Base-by-base conservation (phyloP, 306 rosid species). In the Bauhinia variegata region DNA sequence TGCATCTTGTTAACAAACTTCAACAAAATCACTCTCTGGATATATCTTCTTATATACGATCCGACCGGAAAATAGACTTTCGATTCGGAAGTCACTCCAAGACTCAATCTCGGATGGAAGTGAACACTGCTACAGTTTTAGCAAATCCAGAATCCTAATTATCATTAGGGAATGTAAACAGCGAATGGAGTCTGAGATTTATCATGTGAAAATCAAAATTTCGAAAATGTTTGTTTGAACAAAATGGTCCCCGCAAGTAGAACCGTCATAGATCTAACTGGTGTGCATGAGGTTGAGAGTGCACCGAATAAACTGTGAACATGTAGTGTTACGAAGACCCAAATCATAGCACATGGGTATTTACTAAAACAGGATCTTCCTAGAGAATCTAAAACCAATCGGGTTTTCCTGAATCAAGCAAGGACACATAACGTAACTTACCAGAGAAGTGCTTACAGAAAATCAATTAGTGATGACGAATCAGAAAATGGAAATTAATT, bases 1-100 rank as follows among this genome's bases (percentile, higher is more conserved):
- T 87, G 96, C 97, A 93, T 90, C 82, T 76, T 77, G 72, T 68
- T 37, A 32, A 8, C 1, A 54, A 61, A 13, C 30, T 15, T 12
- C 43, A 51, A 58, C 12, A 68, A 55, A 65, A 78, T 63, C 60
- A 73, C 73, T 36, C 54, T 79, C 75, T 52, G 44, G 36, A 31
- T 34, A 58, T 17, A 8, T 37, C 33, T 31, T 37, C 64, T 58
- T 38, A 15, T 38, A 31, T 38, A 16, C 33, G 49, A 38, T 39
- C 18, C 11, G 18, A 38, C 38, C 63, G n/a, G 30, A 42, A 42
- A 42, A 11, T 13, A 42, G 48, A 11, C 48, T 10, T 5, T 3
- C 19, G 17, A 4, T 15, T 48, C 28, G 28, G 2, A 48, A 18
- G 18, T 6, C 11, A 18, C 34, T 6, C 31, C 6, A 19, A 39